Conservation (phyloP, 179 eudicot species). For the Silene coronaria region DNA sequence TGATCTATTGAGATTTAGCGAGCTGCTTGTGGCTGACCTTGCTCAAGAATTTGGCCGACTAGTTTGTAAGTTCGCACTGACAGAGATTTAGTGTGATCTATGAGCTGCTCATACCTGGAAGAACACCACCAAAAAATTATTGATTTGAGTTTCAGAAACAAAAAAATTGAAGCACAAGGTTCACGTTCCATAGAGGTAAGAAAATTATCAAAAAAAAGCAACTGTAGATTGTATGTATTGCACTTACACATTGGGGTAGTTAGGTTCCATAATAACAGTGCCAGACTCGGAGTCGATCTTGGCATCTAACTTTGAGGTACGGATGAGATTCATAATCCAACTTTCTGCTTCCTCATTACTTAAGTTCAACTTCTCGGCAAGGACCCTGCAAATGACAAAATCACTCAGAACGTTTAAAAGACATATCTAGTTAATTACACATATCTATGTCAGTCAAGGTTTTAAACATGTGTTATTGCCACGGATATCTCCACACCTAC, state of each 20-base stretch:
- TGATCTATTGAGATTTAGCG: conserved; percentile 31
- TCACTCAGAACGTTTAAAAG: background rate
- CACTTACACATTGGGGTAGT: conserved; percentile 79
- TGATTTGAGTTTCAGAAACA: background rate
- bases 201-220: background rate
- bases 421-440: background rate
- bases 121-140: background rate
- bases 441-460: background rate
- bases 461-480: background rate
- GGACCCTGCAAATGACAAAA: conserved; percentile 48
- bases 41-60: conserved; percentile 66
- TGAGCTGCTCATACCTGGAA: conserved; percentile 90
- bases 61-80: conserved; percentile 80
- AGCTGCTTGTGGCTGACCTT: conserved; percentile 56
- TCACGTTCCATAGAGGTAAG: background rate
- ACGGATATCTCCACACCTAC: background rate
- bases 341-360: conserved; percentile 90
- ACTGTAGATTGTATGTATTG: background rate
- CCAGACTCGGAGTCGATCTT: conserved; percentile 69
- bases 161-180: background rate
- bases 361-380: conserved; percentile 85
- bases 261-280: conserved; percentile 78
- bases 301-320: conserved; percentile 86
- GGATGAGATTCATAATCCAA: conserved; percentile 87
- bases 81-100: conserved; percentile 75